These are phyloP conservation scores for Candolleomyces efflorescens DNA, from an alignment of 768 basidiomycete species.

Conservation along the genomic window DNA sequence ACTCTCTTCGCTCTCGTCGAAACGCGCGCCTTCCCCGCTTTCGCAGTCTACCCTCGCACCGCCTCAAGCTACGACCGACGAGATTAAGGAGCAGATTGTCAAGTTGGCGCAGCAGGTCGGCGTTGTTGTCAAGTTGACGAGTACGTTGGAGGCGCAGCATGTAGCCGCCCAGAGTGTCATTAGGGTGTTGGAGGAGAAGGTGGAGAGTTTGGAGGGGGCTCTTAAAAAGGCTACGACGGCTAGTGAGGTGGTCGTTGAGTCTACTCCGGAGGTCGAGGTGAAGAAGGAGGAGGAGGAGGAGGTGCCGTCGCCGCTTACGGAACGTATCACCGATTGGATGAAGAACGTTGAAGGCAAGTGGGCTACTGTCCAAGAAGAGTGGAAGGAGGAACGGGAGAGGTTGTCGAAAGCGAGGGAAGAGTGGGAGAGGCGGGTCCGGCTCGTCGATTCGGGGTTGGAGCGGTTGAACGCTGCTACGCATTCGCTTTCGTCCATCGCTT, in stretches of 20 bases:
- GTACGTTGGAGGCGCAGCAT: constrained; percentile 74
- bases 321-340: constrained; percentile 68
- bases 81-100: constrained; percentile 54
- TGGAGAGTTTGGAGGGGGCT: constrained; percentile 61
- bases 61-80: constrained; percentile 12
- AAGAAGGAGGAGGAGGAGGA: no score
- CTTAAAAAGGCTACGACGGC: constrained; percentile 27
- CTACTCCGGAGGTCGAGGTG: no score
- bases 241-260: no score
- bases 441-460: neutral
- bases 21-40: constrained; percentile 20
- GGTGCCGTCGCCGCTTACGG: constrained; percentile 34
- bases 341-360: constrained; percentile 76
- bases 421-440: constrained; percentile 63
- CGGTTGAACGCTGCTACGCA: neutral
- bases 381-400: constrained; percentile 76
- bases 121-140: constrained; percentile 68
- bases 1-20: constrained; percentile 29
- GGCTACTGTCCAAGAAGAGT: constrained; percentile 74
- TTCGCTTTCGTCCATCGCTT: neutral
- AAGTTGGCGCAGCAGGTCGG: constrained; percentile 75
- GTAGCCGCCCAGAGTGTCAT: constrained; percentile 73
- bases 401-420: constrained; percentile 71
- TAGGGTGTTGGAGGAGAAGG: constrained; percentile 61
- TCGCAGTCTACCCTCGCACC: constrained; percentile 12